A percentile compares a stretch with the other conserved stretches of the same genome.
These are phyloP conservation scores for Eucalyptus microcorys DNA, from an alignment of 345 rosid genomes.

Conservation along the genomic window DNA sequence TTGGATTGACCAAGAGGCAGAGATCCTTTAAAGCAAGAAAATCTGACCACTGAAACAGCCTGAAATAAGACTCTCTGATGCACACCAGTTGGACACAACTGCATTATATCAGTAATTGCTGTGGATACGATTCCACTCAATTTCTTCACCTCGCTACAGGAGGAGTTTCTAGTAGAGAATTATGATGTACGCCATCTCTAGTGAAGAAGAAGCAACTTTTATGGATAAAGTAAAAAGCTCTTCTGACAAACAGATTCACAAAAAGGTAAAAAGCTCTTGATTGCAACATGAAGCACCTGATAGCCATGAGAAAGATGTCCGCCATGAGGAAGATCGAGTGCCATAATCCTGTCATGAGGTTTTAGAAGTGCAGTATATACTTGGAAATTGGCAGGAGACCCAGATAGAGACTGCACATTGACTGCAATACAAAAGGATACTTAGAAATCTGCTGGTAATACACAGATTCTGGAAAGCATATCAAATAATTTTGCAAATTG, in stretches of 20 bases:
- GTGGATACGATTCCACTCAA: not conserved
- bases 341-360: conserved; percentile 99
- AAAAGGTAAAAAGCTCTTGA: not conserved
- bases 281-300: conserved; percentile 45
- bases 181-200: not conserved
- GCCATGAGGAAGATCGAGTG: conserved; percentile 99
- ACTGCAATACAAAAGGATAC: conserved; percentile 32
- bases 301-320: conserved; percentile 99
- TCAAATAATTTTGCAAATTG: not conserved
- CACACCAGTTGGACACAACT: not conserved
- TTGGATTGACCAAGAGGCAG: not conserved
- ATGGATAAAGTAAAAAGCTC: not conserved
- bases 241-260: not conserved
- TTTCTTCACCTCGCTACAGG: not conserved
- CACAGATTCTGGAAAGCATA: not conserved
- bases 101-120: not conserved
- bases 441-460: not conserved
- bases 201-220: not conserved
- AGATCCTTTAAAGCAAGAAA: not conserved
- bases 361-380: conserved; percentile 91
- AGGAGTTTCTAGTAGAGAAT: not conserved
- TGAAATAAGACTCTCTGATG: not conserved
- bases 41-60: not conserved
- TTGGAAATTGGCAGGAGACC: conserved; percentile 95
- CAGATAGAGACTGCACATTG: conserved; percentile 93